These are phyloP conservation scores for Syncephalastrum racemosum DNA, from an alignment of 371 early-diverging fungal species.

Conservation along the genomic window DNA sequence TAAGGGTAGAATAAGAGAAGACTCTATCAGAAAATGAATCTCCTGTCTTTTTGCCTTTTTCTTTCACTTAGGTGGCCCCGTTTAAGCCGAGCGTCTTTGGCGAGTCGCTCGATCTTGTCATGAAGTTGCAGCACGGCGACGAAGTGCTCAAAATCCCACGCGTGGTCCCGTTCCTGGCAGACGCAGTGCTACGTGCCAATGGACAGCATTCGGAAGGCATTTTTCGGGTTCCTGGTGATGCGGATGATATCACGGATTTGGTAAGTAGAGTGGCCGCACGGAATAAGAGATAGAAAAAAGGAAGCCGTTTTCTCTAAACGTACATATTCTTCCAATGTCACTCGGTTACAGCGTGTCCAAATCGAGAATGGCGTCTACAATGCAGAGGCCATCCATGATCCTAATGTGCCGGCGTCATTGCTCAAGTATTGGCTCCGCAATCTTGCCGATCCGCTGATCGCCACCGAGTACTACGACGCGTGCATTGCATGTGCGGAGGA, in stretches of 20 bases:
- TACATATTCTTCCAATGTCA: neutral
- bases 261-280: slow-evolving; percentile 35
- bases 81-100: slow-evolving; percentile 92
- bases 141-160: slow-evolving; percentile 64
- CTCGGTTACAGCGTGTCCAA: slow-evolving; percentile 52
- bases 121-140: slow-evolving; percentile 58
- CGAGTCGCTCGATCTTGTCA: slow-evolving; percentile 82
- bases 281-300: neutral
- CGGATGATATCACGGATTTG: slow-evolving; percentile 81
- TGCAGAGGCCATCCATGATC: slow-evolving; percentile 71
- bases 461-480: slow-evolving; percentile 71
- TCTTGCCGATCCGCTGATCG: slow-evolving; percentile 89
- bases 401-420: slow-evolving; percentile 91
- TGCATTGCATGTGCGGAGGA: slow-evolving; percentile 67
- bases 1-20: slow-evolving; percentile 12
- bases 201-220: slow-evolving; percentile 91
- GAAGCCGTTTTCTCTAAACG: neutral
- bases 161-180: slow-evolving; percentile 84
- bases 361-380: slow-evolving; percentile 87
- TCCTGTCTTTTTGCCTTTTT: neutral
- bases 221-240: slow-evolving; percentile 97
- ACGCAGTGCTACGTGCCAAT: slow-evolving; percentile 73
- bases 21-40: neutral
- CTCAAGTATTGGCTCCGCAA: slow-evolving; percentile 94
- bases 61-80: slow-evolving; percentile 70